These are phyloP conservation scores for Schizophyllum amplum DNA, from an alignment of 1,284 basidiomycete species.

Conservation along the genomic window DNA sequence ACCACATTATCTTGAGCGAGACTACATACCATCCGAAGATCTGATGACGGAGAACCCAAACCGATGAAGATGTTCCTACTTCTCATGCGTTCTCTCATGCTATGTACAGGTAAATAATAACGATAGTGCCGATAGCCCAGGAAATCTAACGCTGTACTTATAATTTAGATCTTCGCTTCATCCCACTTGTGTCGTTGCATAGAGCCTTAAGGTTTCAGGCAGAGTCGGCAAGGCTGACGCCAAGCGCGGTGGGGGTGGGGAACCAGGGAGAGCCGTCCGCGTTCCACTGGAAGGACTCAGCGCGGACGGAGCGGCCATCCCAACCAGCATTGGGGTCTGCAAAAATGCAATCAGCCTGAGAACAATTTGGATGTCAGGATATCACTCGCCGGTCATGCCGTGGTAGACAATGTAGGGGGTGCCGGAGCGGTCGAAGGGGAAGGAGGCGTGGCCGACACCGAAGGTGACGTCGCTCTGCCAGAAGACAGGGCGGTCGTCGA, in stretches of 20 bases:
- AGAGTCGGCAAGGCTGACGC: neutral
- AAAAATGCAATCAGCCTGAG: neutral
- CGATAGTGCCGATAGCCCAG: too few species aligned
- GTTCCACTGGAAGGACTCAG: slow-evolving; percentile 2
- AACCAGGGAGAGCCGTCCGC: slow-evolving; percentile 5
- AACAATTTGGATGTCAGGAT: neutral
- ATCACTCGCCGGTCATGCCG: neutral
- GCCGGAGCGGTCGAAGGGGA: slow-evolving; percentile 5
- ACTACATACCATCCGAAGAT: too few species aligned
- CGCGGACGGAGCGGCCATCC: neutral
- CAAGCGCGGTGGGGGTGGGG: neutral
- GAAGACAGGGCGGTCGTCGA: slow-evolving; percentile 9
- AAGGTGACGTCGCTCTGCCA: slow-evolving; percentile 2
- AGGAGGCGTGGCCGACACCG: slow-evolving; percentile 9
- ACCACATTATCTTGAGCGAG: too few species aligned
- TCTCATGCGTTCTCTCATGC: too few species aligned
- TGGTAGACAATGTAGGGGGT: slow-evolving; percentile 7
- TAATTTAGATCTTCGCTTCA: too few species aligned
- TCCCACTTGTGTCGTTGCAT: too few species aligned
- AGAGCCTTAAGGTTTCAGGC: neutral
- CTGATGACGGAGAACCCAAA: too few species aligned
- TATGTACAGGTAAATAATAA: too few species aligned
- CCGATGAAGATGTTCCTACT: too few species aligned
- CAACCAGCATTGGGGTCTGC: neutral
- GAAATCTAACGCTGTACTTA: too few species aligned